Base-by-base conservation (phyloP, 148 eudicot genomes). In the Drosera capensis region DNA sequence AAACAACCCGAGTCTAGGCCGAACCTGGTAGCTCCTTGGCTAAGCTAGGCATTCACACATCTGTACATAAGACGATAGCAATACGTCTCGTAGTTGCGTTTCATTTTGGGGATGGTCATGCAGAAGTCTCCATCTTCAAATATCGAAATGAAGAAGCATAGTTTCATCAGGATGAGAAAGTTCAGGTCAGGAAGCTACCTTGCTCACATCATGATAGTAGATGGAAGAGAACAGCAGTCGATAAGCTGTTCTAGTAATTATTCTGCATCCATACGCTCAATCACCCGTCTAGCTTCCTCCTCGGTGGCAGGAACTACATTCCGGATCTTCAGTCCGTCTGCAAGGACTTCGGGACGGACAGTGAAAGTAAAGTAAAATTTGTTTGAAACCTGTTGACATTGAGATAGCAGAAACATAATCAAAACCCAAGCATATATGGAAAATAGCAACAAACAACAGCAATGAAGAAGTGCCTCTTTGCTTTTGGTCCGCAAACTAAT, bases 291-390 rank as follows among this genome's bases (percentile, higher is more conserved):
- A 0, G 94, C 96, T 63, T 88, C 94, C 63, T 88, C 96, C 63
- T 80, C 96, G 0, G 94, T 79, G 30, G 78, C 80, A 40, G 96
- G 94, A 40, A 79, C 72, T 47, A 88, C 94, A 40, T 69, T 77
- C 22, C 83, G 80, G 40, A 88, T 75, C 54, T 64, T 78, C 37
- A 57, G 51, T 24, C 83, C 79, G 14, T 67, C 64, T 57, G 38
- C 64, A 28, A 60, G 57, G 23, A 75, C 82, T 39, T 79, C 83
- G 17, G 73, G 43, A 44, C 65, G 54, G 21, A 80, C 59, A 0
- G 90, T 68, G 70, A 77, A 83, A 23, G 92, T 83, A 62, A 88
- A 83, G 78, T 88, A 88, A 70, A 88, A 88, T 53, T 88, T 88
- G 65, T 88, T 88, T 46, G 96, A 83, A 31, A 88, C 84, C 96